phyloP scores from a whole-genome alignment of 2,329 filamentous ascomycete species.

The Coniella vitis region DNA sequence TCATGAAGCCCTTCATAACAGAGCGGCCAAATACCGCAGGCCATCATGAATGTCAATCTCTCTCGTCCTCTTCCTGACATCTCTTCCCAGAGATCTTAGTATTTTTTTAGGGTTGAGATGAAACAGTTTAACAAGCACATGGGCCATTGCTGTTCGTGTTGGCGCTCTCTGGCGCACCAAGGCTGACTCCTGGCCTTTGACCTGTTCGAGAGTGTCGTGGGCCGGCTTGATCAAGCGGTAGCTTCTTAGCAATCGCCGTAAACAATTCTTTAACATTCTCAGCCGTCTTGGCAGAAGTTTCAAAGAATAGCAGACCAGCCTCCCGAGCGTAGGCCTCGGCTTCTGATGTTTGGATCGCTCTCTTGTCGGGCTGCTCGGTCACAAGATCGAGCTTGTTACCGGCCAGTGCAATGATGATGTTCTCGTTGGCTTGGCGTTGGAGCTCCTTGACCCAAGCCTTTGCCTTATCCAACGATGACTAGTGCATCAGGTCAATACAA shows the following conservation, averaged over 20 bases:
- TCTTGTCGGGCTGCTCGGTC: constrained; percentile 89
- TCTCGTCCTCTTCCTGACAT: no score
- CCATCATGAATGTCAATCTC: no score
- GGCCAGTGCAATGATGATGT: constrained; percentile 96
- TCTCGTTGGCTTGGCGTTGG: constrained; percentile 97
- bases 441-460: constrained; percentile 99
- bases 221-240: constrained; percentile 93
- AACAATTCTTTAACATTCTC: constrained; percentile 96
- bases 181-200: constrained; percentile 52
- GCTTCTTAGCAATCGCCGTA: constrained; percentile 94
- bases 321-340: constrained; percentile 94
- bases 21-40: no score
- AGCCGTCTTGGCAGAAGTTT: constrained; percentile 95
- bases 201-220: constrained; percentile 72
- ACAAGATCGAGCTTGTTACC: constrained; percentile 98
- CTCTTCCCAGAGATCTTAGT: no score
- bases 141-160: constrained; percentile 50
- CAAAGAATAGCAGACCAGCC: constrained; percentile 92
- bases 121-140: constrained; percentile 45
- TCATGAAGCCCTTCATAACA: no score
- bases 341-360: constrained; percentile 80
- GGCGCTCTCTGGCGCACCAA: constrained; percentile 45
- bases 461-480: constrained; percentile 97
- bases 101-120: no score
- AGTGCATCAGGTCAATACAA: constrained; percentile 20